Evolutionary conservation across 371 early-diverging fungal genomes (phyloP), one percentile per base, ranked within the genome.

Genomic region (Funneliformis caledonium): DNA sequence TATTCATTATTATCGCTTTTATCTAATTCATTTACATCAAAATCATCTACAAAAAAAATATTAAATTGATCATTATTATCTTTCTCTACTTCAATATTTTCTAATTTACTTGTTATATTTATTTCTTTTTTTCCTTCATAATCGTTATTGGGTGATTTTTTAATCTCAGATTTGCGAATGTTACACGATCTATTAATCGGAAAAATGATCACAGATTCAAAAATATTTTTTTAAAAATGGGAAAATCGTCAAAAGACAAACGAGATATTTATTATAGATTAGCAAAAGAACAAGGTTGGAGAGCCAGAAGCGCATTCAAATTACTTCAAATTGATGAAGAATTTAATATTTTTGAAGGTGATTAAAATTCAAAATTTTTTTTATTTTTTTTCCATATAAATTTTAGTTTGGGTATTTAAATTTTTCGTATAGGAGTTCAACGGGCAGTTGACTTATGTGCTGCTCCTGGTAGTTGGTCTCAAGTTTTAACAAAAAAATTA

Each of bases 391-490:
- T 4, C 33, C 11, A 22, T 31, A 50, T 61, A 26, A 26, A 26
- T 77, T 22, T 31, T 19, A 61, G 47, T 31, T 37, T 37, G 0
- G 37, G 37, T 37, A 37, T 37, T 37, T 37, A 43, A 33, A 16
- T 60, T 47, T 42, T 19, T 31, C 42, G 26, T 2, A 62, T 84
- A 93, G 93, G 93, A 43, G 96, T 97, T n/a, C 91, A 91, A 48
- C 89, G 93, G 80, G 96, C 95, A 37, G 99, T 99, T 37, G 99
- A 99, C 89, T 89, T 99, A 62, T 99, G 99, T 87, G 99, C 99
- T 19, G 99, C 99, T 3, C 99, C 99, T 0, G 99, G 99, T 31
- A 96, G 97, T 86, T 99, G 99, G 99, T 94, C 96, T 52, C 99
- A 99, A 87, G 99, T 99, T 14, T 89, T 98, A 33, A 91, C 93